phyloP scores from a whole-genome alignment of 192 early-diverging fungal species.

The Coemansia sp. region DNA sequence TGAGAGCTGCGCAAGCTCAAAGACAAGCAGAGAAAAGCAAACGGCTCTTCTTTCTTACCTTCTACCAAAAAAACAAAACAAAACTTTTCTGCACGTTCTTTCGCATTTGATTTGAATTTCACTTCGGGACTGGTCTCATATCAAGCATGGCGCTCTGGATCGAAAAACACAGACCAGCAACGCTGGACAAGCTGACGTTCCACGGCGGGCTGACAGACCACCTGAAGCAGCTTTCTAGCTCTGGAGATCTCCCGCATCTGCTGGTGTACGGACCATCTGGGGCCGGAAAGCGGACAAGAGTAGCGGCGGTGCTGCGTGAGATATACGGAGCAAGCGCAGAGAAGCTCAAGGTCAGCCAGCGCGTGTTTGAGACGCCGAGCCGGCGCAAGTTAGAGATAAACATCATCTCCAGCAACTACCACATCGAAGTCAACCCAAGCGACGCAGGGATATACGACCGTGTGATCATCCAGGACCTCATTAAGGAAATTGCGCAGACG shows the following conservation, averaged over 20 bases:
- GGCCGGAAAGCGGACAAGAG: constrained; percentile 95
- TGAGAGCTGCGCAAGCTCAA: background rate
- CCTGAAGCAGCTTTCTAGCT: constrained; percentile 72
- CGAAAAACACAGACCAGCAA: constrained; percentile 88
- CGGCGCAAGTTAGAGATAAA: constrained; percentile 84
- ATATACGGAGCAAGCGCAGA: constrained; percentile 89
- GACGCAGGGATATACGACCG: constrained; percentile 96
- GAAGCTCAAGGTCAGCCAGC: constrained; percentile 91
- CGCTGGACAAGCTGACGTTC: constrained; percentile 82
- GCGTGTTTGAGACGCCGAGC: constrained; percentile 81
- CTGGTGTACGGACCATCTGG: constrained; percentile 95
- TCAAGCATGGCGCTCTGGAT: constrained; percentile 74
- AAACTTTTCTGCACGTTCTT: background rate
- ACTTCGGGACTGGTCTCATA: background rate
- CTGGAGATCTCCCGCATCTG: constrained; percentile 91
- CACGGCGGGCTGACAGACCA: constrained; percentile 73
- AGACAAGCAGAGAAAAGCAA: too few relatives aligned
- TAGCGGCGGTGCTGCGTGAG: constrained; percentile 81
- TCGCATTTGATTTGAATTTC: background rate
- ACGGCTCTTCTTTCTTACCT: background rate
- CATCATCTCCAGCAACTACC: constrained; percentile 90
- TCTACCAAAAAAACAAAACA: too few relatives aligned
- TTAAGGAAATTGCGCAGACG: constrained; percentile 97
- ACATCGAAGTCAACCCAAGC: constrained; percentile 95
- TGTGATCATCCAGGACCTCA: constrained; percentile 88